phyloP scores from a whole-genome alignment of 768 basidiomycete species.

The Pleurotus eryngii region DNA sequence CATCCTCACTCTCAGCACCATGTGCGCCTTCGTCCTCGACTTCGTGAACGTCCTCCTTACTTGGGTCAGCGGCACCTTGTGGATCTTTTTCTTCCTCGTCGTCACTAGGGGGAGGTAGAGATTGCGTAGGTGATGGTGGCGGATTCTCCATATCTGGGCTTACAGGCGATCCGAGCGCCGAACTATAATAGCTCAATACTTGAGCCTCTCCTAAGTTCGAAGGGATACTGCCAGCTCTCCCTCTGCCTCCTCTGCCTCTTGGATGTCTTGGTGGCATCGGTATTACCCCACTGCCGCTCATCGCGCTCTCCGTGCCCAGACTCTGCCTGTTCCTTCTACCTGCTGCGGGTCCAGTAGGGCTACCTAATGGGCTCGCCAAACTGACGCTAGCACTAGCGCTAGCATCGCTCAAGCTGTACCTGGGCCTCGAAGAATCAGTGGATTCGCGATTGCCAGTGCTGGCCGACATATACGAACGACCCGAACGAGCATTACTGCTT shows the following conservation, averaged over 20 bases:
- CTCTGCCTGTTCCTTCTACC: constrained; percentile 10
- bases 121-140: neutral
- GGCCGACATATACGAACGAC: constrained; percentile 34
- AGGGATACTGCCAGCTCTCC: constrained; percentile 30
- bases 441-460: constrained; percentile 61
- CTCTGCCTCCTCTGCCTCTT: constrained; percentile 21
- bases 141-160: constrained; percentile 10
- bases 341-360: neutral
- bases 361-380: constrained; percentile 19
- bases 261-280: constrained; percentile 45
- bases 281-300: constrained; percentile 24
- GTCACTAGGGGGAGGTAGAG: constrained; percentile 12
- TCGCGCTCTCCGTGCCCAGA: constrained; percentile 12
- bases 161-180: constrained; percentile 11
- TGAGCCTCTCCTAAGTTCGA: constrained; percentile 10
- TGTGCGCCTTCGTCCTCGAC: constrained; percentile 49
- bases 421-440: constrained; percentile 55
- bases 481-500: constrained; percentile 12
- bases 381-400: constrained; percentile 24
- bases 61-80: constrained; percentile 20
- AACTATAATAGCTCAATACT: constrained; percentile 2
- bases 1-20: constrained; percentile 61
- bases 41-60: constrained; percentile 24
- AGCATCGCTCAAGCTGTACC: constrained; percentile 17
- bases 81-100: constrained; percentile 14